These are phyloP conservation scores for Boletus sensibilis DNA, from an alignment of 768 basidiomycete genomes.

Conservation along the genomic window DNA sequence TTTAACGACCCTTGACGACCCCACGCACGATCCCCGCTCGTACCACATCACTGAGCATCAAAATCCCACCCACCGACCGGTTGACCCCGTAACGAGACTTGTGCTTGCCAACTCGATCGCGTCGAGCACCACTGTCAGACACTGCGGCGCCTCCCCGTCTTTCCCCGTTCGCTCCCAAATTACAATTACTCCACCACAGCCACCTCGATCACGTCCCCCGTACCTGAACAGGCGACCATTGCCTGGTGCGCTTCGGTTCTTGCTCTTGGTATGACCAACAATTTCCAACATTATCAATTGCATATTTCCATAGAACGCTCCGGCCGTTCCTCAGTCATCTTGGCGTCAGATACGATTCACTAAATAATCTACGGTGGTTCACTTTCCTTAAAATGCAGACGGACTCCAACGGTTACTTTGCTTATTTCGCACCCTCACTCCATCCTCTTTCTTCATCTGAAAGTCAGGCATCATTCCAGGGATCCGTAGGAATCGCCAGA, in stretches of 20 bases:
- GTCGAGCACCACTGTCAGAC: constrained; percentile 1
- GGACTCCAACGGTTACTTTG: constrained; percentile 20
- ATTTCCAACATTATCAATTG: constrained; percentile 37
- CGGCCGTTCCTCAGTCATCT: constrained; percentile 26
- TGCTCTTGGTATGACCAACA: constrained; percentile 34
- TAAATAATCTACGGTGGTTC: constrained; percentile 14
- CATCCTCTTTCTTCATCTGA: constrained; percentile 16
- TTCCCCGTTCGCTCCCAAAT: constrained; percentile 21
- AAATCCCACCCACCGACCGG: not conserved
- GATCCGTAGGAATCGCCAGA: constrained; percentile 15
- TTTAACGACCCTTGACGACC: constrained; percentile 34
- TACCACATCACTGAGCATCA: not conserved
- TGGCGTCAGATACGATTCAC: constrained; percentile 23
- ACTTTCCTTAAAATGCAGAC: constrained; percentile 32
- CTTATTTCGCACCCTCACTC: constrained; percentile 24
- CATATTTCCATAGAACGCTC: constrained; percentile 36
- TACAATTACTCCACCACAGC: constrained; percentile 36
- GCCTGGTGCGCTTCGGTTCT: constrained; percentile 32
- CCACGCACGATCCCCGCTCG: constrained; percentile 9
- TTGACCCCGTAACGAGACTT: not conserved
- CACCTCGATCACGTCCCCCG: constrained; percentile 33
- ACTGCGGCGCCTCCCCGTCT: constrained; percentile 19
- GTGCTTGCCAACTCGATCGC: constrained; percentile 5
- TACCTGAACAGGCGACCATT: constrained; percentile 31
- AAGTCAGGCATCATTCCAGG: constrained; percentile 1